Evolutionary conservation across 768 basidiomycete genomes (phyloP).

Genomic region (Leccinellum rugosiceps): DNA sequence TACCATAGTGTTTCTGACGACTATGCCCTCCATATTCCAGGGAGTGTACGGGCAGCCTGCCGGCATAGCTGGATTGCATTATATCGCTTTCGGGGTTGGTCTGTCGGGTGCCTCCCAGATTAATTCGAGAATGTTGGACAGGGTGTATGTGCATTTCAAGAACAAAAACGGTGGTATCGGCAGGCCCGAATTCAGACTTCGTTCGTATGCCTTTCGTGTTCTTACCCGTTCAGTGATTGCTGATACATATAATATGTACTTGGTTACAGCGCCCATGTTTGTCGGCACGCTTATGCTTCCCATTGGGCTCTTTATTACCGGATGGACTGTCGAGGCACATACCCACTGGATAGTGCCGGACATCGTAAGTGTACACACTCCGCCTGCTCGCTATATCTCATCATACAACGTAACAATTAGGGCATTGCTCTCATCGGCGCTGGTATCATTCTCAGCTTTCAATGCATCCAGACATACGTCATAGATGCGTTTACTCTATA

Average conservation of each 20-base stretch:
- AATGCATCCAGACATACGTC: constrained; percentile 63
- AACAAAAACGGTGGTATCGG: constrained; percentile 52
- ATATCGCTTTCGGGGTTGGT: constrained; percentile 68
- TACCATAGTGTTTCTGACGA: constrained; percentile 61
- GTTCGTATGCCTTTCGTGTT: constrained; percentile 26
- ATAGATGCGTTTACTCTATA: constrained; percentile 65
- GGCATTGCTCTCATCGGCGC: constrained; percentile 56
- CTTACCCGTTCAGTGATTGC: neutral
- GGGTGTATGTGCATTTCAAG: constrained; percentile 44
- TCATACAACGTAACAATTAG: constrained; percentile 30
- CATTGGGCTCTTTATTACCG: constrained; percentile 61
- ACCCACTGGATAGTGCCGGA: constrained; percentile 72
- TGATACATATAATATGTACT: neutral
- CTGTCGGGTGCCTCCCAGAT: constrained; percentile 48
- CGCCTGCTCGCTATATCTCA: too few species aligned
- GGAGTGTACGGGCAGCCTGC: constrained; percentile 49
- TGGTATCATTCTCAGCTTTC: constrained; percentile 58
- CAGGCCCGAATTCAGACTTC: constrained; percentile 52
- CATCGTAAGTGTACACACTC: constrained; percentile 40
- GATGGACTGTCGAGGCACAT: constrained; percentile 58
- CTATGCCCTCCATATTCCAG: constrained; percentile 57
- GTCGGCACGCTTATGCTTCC: constrained; percentile 60
- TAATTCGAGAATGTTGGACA: constrained; percentile 57
- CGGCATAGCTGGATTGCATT: constrained; percentile 66
- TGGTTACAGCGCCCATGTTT: constrained; percentile 50